Percentiles rank a stretch among this genome's conserved stretches.
Evolutionary conservation across 176 grass and related monocot genomes (phyloP).

Genomic region (Secale cereale): DNA sequence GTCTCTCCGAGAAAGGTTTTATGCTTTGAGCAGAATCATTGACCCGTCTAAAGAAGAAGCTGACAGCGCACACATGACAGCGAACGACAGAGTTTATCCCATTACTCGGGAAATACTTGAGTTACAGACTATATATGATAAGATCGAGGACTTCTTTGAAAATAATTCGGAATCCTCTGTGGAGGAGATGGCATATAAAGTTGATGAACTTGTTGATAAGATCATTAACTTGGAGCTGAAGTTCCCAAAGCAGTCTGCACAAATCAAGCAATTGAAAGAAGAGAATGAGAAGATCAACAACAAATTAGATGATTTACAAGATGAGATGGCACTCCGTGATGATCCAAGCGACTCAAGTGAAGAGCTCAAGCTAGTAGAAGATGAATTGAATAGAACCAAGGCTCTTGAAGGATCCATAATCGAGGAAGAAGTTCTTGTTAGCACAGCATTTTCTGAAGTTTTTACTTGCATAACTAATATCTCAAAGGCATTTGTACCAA

Average conservation of each 20-base stretch:
- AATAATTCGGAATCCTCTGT: conserved; percentile 54
- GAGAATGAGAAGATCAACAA: conserved; percentile 59
- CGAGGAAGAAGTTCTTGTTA: conserved; percentile 45
- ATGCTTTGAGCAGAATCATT: conserved; percentile 32
- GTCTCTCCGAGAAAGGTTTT: conserved; percentile 42
- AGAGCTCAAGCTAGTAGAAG: conserved; percentile 52
- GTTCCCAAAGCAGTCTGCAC: conserved; percentile 55
- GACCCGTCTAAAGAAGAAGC: conserved; percentile 4
- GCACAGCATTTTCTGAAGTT: conserved; percentile 41
- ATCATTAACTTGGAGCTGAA: conserved; percentile 67
- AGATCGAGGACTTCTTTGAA: conserved; percentile 59
- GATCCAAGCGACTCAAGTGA: conserved; percentile 46
- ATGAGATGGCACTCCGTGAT: conserved; percentile 50
- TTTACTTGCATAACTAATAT: conserved; percentile 50
- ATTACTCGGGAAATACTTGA: conserved; percentile 34
- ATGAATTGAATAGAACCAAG: conserved; percentile 44
- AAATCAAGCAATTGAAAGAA: conserved; percentile 54
- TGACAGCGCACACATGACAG: neutral
- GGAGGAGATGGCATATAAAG: conserved; percentile 61
- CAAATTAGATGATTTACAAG: conserved; percentile 49
- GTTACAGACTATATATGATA: conserved; percentile 57
- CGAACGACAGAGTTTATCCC: conserved; percentile 10
- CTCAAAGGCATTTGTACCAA: conserved; percentile 47
- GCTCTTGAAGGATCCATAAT: conserved; percentile 49
- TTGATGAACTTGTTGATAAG: conserved; percentile 78